Evolutionary conservation across 1,284 basidiomycete species (phyloP), one percentile per base, ranked within the genome.

Genomic region (Ganoderma multipileum): DNA sequence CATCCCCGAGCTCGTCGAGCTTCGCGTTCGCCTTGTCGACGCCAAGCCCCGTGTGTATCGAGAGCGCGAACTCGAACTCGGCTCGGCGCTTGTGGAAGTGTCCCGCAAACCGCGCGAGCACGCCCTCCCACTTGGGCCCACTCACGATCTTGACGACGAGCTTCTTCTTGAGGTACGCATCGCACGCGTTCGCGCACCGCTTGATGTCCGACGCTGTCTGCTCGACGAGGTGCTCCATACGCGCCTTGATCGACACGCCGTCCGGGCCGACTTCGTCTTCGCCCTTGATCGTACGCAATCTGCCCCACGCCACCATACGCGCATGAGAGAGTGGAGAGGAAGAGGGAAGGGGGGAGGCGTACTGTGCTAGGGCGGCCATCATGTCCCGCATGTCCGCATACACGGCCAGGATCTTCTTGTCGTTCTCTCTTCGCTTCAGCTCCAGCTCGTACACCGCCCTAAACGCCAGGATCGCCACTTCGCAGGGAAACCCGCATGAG

Each of bases 381-480:
- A 76, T 74, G 11, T 69, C 66, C 28, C 65, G 62, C 71, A 72
- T 72, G 38, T 70, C 67, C 23, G 47, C 68, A 12, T 73, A 77
- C 5, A 86, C 71, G 0, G 79, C 78, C 0, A 81, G 60, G 3
- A 85, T 79, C 61, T 83, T 83, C 64, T 67, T 67, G 36, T 72
- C 67, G 50, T 72, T 72, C 62, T 69, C 68, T n/a, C 65, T 57
- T 12, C 71, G 76, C 76, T 69, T 85, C 79, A 66, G 83, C 63
- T 85, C 82, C 23, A 86, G 76, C 23, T 74, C 80, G 50, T 82
- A 78, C 0, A 83, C 82, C 2, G 79, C 76, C 68, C 82, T 81
- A 75, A 86, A 86, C 0, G 84, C 83, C 20, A 80, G 63, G 1
- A 85, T 82, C 11, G 80, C 81, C 18, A 81, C 85, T 86, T n/a